Conservation (phyloP, 2,329 filamentous ascomycete genomes). For the Botryosphaeria dothidea region DNA sequence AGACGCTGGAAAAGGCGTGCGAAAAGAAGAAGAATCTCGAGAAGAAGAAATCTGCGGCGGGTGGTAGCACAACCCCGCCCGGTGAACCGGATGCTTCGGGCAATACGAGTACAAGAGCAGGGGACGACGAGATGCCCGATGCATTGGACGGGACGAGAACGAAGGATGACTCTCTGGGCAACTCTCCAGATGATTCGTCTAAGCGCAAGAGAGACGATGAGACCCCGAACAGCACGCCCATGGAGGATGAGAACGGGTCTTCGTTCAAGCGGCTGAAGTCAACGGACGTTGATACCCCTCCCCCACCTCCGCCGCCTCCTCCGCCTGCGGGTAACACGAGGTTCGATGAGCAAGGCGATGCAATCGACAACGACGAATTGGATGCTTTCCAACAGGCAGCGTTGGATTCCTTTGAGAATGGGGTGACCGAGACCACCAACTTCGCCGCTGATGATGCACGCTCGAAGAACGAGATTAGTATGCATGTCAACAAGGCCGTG, state of each 20-base stretch:
- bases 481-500: background rate
- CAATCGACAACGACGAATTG: constrained; percentile 18
- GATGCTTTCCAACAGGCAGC: constrained; percentile 11
- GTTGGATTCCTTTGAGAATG: constrained; percentile 19
- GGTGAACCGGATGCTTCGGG: background rate
- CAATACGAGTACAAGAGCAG: background rate
- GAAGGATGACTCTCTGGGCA: constrained; percentile 23
- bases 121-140: constrained; percentile 28
- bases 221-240: background rate
- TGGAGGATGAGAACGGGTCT: constrained; percentile 25
- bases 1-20: constrained; percentile 85
- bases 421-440: background rate
- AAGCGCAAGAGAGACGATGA: constrained; percentile 42
- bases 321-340: constrained; percentile 34
- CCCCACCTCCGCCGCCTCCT: constrained; percentile 43
- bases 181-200: constrained; percentile 26
- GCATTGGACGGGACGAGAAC: constrained; percentile 23
- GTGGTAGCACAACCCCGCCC: constrained; percentile 17
- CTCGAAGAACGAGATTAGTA: background rate
- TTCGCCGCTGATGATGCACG: background rate
- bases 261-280: constrained; percentile 37
- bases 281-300: constrained; percentile 33
- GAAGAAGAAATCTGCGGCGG: constrained; percentile 38
- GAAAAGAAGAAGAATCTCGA: constrained; percentile 72
- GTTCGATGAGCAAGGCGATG: constrained; percentile 25